Evolutionary conservation across 2,329 filamentous ascomycete genomes (phyloP), one percentile per base, ranked within the genome.

Genomic region (Ascochyta koolunga): DNA sequence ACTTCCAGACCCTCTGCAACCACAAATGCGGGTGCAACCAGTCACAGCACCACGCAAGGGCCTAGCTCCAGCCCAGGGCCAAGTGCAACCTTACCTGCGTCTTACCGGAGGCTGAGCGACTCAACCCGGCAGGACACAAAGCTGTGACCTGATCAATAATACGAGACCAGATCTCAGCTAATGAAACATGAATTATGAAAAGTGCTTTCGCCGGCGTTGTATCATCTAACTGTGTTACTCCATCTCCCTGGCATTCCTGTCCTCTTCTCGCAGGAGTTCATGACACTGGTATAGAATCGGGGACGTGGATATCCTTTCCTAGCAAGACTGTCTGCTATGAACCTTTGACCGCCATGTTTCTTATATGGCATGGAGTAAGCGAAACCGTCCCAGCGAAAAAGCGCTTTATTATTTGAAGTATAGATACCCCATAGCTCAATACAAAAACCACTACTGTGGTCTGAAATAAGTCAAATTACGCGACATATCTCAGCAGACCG

Each of bases 51-150:
- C 24, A 65, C 68, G 50, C 67, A 69, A 62, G 61, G 64, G 42
- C 50, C 58, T 25, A 63, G 59, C 41, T 47, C 60, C 37, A 61
- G 62, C 31, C 37, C 64, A 18, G 66, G 65, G 15, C 58, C 63
- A 4, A 65, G 66, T 63, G 62, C 47, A 38, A 64, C 63, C 55
- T 60, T 68, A 25, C 65, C 65, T 36, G 56, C 58, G 9, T 66
- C 69, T 22, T 59, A 72, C 36, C 59, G 72, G 46, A 59, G 72
- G 35, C 49, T 74, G 51, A 75, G 73, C 46, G 73, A 75, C 56
- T 67, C 64, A 4, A 72, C 60, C 8, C 68, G 73, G 53, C 71
- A 74, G 53, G 71, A 73, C 43, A 73, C 70, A 1, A 75, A 75
- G 63, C 50, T 74, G 25, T 74, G 52, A 67, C 32, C 15, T 13